Evolutionary conservation across 768 basidiomycete genomes (phyloP), one percentile per base, ranked within the genome.

Genomic region (Trichaptum fuscoviolaceum): DNA sequence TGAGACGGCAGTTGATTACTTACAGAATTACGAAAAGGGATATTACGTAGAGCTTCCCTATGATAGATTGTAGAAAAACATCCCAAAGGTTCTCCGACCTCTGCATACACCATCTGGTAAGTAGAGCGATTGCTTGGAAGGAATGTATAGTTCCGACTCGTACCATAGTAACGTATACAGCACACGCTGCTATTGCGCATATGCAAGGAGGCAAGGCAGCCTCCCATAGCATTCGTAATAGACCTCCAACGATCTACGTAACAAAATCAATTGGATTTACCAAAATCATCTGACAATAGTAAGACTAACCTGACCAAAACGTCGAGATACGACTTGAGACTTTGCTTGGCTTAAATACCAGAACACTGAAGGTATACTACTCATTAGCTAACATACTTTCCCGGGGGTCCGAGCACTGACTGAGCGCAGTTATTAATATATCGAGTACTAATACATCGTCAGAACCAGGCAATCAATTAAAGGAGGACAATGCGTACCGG

Each of bases 21-120:
- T 62, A 75, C 75, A 75, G 59, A 7, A 73, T 74, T 23, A 71
- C 71, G 17, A 75, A 74, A 0, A 75, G 67, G 1, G 75, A 75
- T 24, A 75, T 74, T 0, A 74, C 72, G 65, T 75, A 75, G 36
- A 75, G 66, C 64, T 75, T 75, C 3, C 75, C 75, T 1, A 75
- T 67, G 17, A 75, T 66, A 6, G 68, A 63, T 58, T 74, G 73
- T 52, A 74, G 70, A 63, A 71, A 69, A 23, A 74, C 66, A 26
- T 72, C 70, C 75, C 75, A 75, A 42, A 69, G 71, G 24, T 70
- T 67, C 20, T 64, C 30, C 57, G 71, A 63, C n/a, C 69, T 67
- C 71, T 72, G 58, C 1, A n/a, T n/a, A 12, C n/a, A 27, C 1
- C 23, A 24, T 2, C n/a, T 20, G 18, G 34, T 25, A 18, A 35